Evolutionary conservation across 257 asterid species (phyloP), one percentile per base, ranked within the genome.

Genomic region (Nicotiana paniculata): DNA sequence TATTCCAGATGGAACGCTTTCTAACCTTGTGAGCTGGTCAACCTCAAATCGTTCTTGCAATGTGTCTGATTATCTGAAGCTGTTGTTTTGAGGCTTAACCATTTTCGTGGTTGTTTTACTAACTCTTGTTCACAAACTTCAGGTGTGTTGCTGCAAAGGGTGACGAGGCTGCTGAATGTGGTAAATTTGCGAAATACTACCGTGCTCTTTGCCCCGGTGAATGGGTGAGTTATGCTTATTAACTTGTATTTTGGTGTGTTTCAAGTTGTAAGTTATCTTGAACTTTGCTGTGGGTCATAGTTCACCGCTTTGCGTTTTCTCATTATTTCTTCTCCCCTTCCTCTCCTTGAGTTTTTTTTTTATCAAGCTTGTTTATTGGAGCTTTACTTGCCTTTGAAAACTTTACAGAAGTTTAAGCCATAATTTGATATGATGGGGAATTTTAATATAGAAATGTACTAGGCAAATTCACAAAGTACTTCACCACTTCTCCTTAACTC

Each of bases 201-300:
- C 91, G 96, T 79, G 88, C 97, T 63, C 98, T 93, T 77, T 93
- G 97, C 91, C 98, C 98, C 4, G 97, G 95, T 16, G 98, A 93
- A 93, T 93, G 98, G 98, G 98, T 93, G 81, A 88, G 96, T 86
- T 62, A 26, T 61, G 61, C 26, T 24, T 37, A 9, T 35, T 67
- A 30, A 11, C 24, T 3, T 54, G 48, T 10, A 28, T 16, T 68
- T 70, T 68, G 26, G 11, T 12, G 2, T 58, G 1, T 6, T 58
- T 39, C 37, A n/a, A 37, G 61, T 18, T 1, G 54, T 53, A 1
- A 18, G 15, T 6, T 66, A 26, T 46, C 79, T 0, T 51, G 3
- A 7, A 75, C 2, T 75, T 26, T 75, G 80, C 16, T 4, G 79
- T 15, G 79, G 61, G 61, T 26, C 46, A 0, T 75, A 26, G 0